Evolutionary conservation across 75 land plant genomes (phyloP).

Genomic region (Chamaecyparis obtusa): DNA sequence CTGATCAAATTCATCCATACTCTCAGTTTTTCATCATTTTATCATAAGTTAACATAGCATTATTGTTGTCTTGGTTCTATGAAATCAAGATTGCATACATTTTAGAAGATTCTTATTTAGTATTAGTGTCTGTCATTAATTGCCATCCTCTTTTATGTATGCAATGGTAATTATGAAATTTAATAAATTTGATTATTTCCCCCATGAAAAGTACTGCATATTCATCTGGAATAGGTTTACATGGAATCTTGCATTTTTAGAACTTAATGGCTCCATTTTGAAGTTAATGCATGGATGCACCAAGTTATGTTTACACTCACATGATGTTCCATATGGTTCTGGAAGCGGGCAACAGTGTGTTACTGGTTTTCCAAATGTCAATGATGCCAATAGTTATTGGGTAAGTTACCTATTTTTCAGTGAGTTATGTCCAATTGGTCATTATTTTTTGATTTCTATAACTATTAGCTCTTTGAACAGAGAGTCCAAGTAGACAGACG

Average conservation of each 20-base stretch:
- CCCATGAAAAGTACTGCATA: neutral
- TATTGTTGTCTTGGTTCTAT: neutral
- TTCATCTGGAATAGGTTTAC: neutral
- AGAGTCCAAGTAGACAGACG: neutral
- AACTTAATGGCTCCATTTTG: slow-evolving; percentile 60
- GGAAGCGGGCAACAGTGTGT: slow-evolving; percentile 98
- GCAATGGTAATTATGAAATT: neutral
- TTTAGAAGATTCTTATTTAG: neutral
- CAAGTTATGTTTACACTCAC: slow-evolving; percentile 91
- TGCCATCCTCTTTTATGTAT: neutral
- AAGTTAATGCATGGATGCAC: slow-evolving; percentile 92
- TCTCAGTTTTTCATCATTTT: no score
- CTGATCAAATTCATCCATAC: no score
- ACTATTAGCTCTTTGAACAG: neutral
- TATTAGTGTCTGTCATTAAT: neutral
- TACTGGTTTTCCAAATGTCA: slow-evolving; percentile 80
- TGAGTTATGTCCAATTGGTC: neutral
- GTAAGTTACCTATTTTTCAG: slow-evolving; percentile 25
- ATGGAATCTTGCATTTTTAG: neutral
- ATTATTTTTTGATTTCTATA: neutral
- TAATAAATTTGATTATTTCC: neutral
- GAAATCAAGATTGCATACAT: neutral
- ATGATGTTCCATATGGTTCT: slow-evolving; percentile 96
- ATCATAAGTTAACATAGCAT: neutral
- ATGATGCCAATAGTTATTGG: slow-evolving; percentile 97